phyloP scores from a whole-genome alignment of 345 rosid species.

The Rhodamnia rubescens region DNA sequence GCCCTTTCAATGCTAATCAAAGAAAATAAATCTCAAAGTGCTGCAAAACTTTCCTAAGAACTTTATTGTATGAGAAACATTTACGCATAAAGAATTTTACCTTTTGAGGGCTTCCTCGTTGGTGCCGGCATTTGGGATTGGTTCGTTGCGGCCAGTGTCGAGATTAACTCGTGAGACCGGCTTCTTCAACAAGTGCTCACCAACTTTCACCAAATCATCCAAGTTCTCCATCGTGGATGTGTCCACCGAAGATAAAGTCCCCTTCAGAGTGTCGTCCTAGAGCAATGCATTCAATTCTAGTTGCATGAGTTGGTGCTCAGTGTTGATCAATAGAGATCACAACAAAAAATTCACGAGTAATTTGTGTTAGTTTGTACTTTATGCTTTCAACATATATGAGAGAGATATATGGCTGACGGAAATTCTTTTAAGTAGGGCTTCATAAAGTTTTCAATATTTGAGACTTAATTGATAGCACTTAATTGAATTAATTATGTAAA shows the following conservation, averaged over 20 bases:
- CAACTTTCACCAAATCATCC: slow-evolving; percentile 33
- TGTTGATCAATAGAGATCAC: not conserved
- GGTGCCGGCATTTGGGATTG: slow-evolving; percentile 24
- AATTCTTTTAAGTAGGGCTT: too few relatives aligned
- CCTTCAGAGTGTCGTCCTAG: slow-evolving; percentile 41
- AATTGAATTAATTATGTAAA: too few relatives aligned
- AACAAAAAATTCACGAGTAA: not conserved
- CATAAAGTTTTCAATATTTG: too few relatives aligned
- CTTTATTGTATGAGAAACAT: not conserved
- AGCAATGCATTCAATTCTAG: not conserved
- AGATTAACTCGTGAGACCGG: slow-evolving; percentile 28
- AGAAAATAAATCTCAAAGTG: not conserved
- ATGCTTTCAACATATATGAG: not conserved
- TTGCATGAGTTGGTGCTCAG: not conserved
- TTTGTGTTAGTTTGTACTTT: not conserved
- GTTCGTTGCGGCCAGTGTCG: slow-evolving; percentile 45
- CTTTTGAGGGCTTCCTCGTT: slow-evolving; percentile 47
- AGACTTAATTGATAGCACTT: too few relatives aligned
- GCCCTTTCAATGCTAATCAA: not conserved
- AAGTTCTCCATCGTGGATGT: slow-evolving; percentile 33
- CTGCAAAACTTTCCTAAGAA: not conserved
- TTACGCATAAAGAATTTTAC: slow-evolving; percentile 9
- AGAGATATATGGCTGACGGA: not conserved
- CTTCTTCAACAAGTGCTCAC: slow-evolving; percentile 28
- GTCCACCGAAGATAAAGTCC: slow-evolving; percentile 31